These are phyloP conservation scores for Neonectria neomacrospora DNA, from an alignment of 2,329 filamentous ascomycete genomes.

Conservation along the genomic window DNA sequence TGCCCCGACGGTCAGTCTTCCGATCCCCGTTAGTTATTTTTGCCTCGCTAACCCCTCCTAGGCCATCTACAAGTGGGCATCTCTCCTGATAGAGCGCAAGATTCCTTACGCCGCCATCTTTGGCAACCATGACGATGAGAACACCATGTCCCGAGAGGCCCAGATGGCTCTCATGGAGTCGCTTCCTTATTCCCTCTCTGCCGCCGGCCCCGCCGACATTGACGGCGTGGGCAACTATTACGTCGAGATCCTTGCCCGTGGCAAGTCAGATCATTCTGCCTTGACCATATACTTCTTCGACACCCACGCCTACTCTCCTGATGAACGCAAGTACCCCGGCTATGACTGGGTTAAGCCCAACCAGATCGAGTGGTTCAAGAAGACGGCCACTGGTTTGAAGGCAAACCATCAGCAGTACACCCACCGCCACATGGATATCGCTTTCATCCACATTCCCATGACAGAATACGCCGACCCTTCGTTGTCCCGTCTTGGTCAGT, in stretches of 20 bases:
- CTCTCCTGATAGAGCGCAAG: conserved; percentile 84
- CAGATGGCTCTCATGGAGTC: conserved; percentile 90
- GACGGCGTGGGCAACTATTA: conserved; percentile 96
- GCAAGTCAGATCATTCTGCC: conserved; percentile 84
- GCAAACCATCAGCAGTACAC: conserved; percentile 85
- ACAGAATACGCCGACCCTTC: conserved; percentile 81
- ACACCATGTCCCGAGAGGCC: conserved; percentile 76
- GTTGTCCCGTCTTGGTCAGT: conserved; percentile 72
- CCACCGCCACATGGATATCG: conserved; percentile 92
- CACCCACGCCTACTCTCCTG: conserved; percentile 89
- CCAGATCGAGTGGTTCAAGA: conserved; percentile 94
- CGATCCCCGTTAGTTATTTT: background rate
- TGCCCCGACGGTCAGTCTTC: conserved; percentile 76
- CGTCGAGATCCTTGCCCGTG: conserved; percentile 86
- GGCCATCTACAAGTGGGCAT: conserved; percentile 93
- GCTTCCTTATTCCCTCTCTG: conserved; percentile 89
- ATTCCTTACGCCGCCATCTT: conserved; percentile 96
- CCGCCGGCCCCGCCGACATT: conserved; percentile 82
- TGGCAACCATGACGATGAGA: conserved; percentile 97
- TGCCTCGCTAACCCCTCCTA: conserved; percentile 46
- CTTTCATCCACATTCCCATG: conserved; percentile 96
- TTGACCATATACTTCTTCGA: conserved; percentile 95
- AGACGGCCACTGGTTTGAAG: conserved; percentile 78
- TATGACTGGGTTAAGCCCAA: conserved; percentile 97
- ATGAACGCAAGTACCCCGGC: conserved; percentile 87